Conservation (phyloP, 352 stramenopile genomes). For the Nothophytophthora sp. region DNA sequence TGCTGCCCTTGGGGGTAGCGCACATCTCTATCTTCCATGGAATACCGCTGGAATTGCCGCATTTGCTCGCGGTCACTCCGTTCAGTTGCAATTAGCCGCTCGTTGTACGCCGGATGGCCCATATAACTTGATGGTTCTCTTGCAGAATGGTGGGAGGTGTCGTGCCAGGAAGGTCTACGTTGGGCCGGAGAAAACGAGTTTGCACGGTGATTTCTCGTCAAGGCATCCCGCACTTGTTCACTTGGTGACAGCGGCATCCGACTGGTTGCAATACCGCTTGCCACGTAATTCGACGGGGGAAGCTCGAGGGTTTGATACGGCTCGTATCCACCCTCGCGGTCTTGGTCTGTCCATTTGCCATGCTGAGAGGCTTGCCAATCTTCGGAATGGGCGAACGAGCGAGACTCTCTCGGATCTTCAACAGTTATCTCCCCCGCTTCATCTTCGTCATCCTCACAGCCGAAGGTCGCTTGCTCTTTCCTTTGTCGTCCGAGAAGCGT, state of each 20-base stretch:
- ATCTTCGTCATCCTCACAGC: slow-evolving; percentile 14
- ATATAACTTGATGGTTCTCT: slow-evolving; percentile 26
- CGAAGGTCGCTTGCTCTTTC: slow-evolving; percentile 6
- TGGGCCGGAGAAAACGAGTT: slow-evolving; percentile 16
- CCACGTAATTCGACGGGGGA: slow-evolving; percentile 9
- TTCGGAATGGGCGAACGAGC: slow-evolving; percentile 13
- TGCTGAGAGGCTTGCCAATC: slow-evolving; percentile 4
- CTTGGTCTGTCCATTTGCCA: not conserved
- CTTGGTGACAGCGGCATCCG: slow-evolving; percentile 46
- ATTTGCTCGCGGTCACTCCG: slow-evolving; percentile 31
- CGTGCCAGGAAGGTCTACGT: slow-evolving; percentile 1
- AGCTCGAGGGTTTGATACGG: slow-evolving; percentile 9
- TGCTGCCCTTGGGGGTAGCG: slow-evolving; percentile 5
- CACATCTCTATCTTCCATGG: slow-evolving; percentile 7
- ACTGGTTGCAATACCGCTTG: slow-evolving; percentile 14
- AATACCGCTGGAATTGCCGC: slow-evolving; percentile 13
- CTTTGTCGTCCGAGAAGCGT: slow-evolving; percentile 31
- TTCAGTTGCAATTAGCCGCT: slow-evolving; percentile 35
- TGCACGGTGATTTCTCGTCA: slow-evolving; percentile 39
- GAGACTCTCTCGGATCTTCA: slow-evolving; percentile 12
- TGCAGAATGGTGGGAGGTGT: slow-evolving; percentile 33
- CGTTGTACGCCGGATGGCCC: slow-evolving; percentile 18
- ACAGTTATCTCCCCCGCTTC: slow-evolving; percentile 23
- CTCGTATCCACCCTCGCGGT: slow-evolving; percentile 12
- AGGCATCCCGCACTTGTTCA: slow-evolving; percentile 52